These are phyloP conservation scores for Amoeboaphelidium occidentale DNA, from an alignment of 371 early-diverging fungal species.

Conservation along the genomic window DNA sequence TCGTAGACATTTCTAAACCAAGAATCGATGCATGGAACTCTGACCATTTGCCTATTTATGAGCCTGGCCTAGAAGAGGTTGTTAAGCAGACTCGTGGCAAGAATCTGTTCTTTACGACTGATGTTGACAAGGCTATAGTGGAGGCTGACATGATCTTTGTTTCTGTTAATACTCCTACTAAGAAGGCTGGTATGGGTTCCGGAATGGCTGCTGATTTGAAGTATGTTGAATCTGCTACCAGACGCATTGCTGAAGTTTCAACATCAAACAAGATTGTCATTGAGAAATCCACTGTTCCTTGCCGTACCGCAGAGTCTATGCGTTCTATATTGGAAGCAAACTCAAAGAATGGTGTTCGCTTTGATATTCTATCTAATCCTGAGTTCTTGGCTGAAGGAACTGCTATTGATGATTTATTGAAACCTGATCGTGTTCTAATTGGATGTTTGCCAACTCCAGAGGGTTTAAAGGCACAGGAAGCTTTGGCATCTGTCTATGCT, in stretches of 20 bases:
- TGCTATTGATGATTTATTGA: constrained; percentile 52
- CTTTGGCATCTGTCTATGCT: constrained; percentile 47
- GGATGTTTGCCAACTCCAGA: constrained; percentile 54
- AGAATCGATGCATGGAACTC: constrained; percentile 78
- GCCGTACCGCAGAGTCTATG: constrained; percentile 73
- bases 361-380: constrained; percentile 81
- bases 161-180: constrained; percentile 69
- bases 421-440: constrained; percentile 81
- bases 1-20: constrained; percentile 46
- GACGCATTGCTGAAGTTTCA: constrained; percentile 64
- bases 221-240: constrained; percentile 60
- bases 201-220: constrained; percentile 69
- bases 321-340: constrained; percentile 64
- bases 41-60: constrained; percentile 57
- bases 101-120: constrained; percentile 63
- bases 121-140: constrained; percentile 40
- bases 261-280: constrained; percentile 65
- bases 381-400: constrained; percentile 92
- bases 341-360: constrained; percentile 35
- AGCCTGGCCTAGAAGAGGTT: constrained; percentile 65
- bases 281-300: constrained; percentile 87
- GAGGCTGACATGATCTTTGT: constrained; percentile 69
- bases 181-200: constrained; percentile 46
- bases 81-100: constrained; percentile 38
- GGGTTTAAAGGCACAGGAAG: constrained; percentile 45